Conservation (phyloP, 1,284 basidiomycete genomes). For the Ceratorhiza oryzae-sativae region DNA sequence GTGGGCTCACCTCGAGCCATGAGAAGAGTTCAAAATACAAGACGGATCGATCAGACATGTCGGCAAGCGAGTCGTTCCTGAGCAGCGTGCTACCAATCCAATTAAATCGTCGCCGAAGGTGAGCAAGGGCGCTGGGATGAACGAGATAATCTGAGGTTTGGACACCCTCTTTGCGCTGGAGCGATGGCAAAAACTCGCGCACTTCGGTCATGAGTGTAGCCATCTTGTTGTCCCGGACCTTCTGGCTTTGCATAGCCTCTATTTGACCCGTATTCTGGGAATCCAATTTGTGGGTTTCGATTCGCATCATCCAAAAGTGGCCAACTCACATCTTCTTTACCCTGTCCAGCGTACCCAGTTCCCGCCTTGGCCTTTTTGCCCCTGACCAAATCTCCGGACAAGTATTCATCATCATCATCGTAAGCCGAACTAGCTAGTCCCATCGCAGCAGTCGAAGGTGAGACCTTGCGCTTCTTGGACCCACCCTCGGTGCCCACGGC, state of each 20-base stretch:
- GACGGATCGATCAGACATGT: slow-evolving; percentile 86
- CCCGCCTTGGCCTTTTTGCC: slow-evolving; percentile 76
- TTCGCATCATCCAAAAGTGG: slow-evolving; percentile 37
- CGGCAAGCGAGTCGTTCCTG: slow-evolving; percentile 87
- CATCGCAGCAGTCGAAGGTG: slow-evolving; percentile 50
- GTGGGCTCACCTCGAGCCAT: slow-evolving; percentile 79
- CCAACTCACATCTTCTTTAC: slow-evolving; percentile 76
- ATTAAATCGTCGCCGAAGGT: slow-evolving; percentile 87
- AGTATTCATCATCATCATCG: slow-evolving; percentile 59
- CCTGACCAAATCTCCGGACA: slow-evolving; percentile 52
- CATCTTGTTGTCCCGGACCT: slow-evolving; percentile 72
- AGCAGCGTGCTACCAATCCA: slow-evolving; percentile 83
- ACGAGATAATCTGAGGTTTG: slow-evolving; percentile 85
- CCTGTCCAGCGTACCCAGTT: slow-evolving; percentile 82
- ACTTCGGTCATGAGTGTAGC: slow-evolving; percentile 71
- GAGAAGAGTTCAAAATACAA: slow-evolving; percentile 89
- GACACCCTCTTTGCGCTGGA: slow-evolving; percentile 73
- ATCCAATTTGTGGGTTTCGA: neutral
- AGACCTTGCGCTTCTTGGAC: slow-evolving; percentile 47
- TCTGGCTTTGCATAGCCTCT: slow-evolving; percentile 75
- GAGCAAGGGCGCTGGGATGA: slow-evolving; percentile 86
- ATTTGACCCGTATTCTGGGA: slow-evolving; percentile 75
- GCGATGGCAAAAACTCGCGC: slow-evolving; percentile 77
- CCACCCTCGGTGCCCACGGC: slow-evolving; percentile 51
- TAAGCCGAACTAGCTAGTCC: slow-evolving; percentile 56